Percentiles rank a stretch among this genome's conserved stretches.
phyloP scores from a whole-genome alignment of 1,284 basidiomycete species.

The Austroboletus novae-zelandiae region DNA sequence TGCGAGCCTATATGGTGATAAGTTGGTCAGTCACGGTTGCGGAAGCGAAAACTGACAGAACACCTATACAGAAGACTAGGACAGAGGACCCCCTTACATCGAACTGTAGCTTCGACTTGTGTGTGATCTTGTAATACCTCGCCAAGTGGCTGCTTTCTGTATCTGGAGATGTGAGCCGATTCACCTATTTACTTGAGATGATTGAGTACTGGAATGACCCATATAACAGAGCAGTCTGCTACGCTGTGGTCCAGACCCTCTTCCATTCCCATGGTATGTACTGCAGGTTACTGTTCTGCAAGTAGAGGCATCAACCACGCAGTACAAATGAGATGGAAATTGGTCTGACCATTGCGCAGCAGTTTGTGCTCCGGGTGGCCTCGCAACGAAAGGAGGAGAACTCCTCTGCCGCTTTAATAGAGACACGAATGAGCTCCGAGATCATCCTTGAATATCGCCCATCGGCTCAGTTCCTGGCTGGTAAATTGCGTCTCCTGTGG shows the following conservation, averaged over 20 bases:
- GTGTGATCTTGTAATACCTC: too few species aligned
- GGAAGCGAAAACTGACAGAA: conserved; percentile 1
- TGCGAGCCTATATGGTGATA: background rate
- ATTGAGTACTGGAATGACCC: background rate
- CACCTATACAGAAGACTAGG: background rate
- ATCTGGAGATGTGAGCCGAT: conserved; percentile 4
- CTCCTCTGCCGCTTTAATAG: conserved; percentile 9
- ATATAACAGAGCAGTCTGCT: conserved; percentile 9
- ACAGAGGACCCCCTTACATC: background rate
- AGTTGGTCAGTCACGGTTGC: background rate
- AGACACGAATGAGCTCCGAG: background rate
- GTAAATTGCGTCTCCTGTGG: background rate
- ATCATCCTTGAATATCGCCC: conserved; percentile 1
- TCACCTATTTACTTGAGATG: background rate
- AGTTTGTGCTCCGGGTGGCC: conserved; percentile 13
- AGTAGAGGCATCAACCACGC: conserved; percentile 19
- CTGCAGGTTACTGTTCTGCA: conserved; percentile 16
- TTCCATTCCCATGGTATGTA: conserved; percentile 35
- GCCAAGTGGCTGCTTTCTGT: background rate
- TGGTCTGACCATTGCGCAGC: conserved; percentile 31
- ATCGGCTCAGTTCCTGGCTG: background rate
- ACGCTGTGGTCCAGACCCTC: conserved; percentile 25
- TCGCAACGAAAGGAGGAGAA: background rate
- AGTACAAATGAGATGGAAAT: conserved; percentile 30
- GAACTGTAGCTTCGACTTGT: too few species aligned